A percentile compares a stretch with the other conserved stretches of the same genome.
These are phyloP conservation scores for Crucibulum laeve DNA, from an alignment of 768 basidiomycete genomes.

Conservation along the genomic window DNA sequence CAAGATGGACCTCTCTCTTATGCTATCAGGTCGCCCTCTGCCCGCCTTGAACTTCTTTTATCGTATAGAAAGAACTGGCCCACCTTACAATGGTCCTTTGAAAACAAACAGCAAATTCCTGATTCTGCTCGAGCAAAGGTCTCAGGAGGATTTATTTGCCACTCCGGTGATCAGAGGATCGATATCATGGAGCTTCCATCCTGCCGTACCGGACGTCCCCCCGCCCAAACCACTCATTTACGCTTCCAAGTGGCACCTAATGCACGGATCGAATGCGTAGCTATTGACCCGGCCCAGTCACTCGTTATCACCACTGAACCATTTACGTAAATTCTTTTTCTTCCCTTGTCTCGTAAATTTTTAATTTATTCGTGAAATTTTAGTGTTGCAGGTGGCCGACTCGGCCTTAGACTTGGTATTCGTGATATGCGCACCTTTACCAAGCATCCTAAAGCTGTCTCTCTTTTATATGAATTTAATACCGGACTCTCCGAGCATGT, in stretches of 20 bases:
- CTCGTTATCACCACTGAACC: slow-evolving; percentile 40
- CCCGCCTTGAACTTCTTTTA: slow-evolving; percentile 40
- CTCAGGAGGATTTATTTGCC: slow-evolving; percentile 43
- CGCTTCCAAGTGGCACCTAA: slow-evolving; percentile 32
- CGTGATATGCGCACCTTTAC: slow-evolving; percentile 53
- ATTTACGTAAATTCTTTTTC: slow-evolving; percentile 25
- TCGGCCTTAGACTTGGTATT: slow-evolving; percentile 45
- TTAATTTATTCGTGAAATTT: slow-evolving; percentile 5
- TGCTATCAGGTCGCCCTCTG: slow-evolving; percentile 28
- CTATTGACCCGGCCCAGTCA: slow-evolving; percentile 39
- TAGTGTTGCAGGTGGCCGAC: slow-evolving; percentile 34
- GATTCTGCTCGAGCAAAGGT: slow-evolving; percentile 32
- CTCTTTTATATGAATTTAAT: slow-evolving; percentile 35
- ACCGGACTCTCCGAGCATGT: slow-evolving; percentile 31
- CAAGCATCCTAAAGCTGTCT: slow-evolving; percentile 43
- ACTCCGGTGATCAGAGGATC: slow-evolving; percentile 36
- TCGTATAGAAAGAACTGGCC: slow-evolving; percentile 48
- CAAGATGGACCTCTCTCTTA: slow-evolving; percentile 42
- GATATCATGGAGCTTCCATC: slow-evolving; percentile 47
- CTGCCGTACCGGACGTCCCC: slow-evolving; percentile 37
- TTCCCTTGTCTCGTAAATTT: slow-evolving; percentile 1
- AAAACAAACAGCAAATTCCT: slow-evolving; percentile 37
- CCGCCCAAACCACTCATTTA: slow-evolving; percentile 39
- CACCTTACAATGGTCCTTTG: slow-evolving; percentile 40
- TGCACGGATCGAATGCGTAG: slow-evolving; percentile 36